Evolutionary conservation across 2,329 filamentous ascomycete genomes (phyloP), one percentile per base, ranked within the genome.

Genomic region (Orbilia blumenaviensis): DNA sequence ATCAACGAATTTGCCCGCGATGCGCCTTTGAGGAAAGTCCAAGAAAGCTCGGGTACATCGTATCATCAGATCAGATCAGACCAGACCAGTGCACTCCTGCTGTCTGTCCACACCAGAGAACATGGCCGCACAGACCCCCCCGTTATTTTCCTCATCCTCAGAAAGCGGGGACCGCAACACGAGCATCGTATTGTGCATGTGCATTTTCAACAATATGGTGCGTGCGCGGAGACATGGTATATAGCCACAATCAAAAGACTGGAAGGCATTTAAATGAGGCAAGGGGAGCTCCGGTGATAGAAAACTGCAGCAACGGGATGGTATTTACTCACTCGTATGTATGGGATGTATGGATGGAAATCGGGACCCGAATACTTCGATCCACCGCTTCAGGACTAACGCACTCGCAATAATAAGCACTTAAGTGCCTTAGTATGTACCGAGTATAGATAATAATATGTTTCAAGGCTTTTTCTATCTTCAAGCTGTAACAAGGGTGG

Each of bases 1-100:
- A 41, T 42, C 38, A 25, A 32, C 34, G 23, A 56, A 56, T 36
- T 58, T 25, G 63, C 36, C 50, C 52, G 14, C 46, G 18, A 32
- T 42, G 25, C 42, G 64, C 61, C 29, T 52, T 50, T 73, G 32
- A 46, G 69, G 69, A 74, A 74, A 74, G 69, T 66, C 69, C 69
- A 73, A 66, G 60, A 73, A 61, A 50, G 41, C 29, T 23, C 34
- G 25, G 25, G n/a, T 56, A 32, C 52, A 50, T 44, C 16, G 50
- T 56, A 58, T 36, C 34, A 42, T 27, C 29, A 42, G 25, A 23
- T 27, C 34, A 58, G 21, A 27, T 32, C 27, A 50, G 61, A 50
- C 42, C 27, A 63, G n/a, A 62, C 54, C 36, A 38, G n/a, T n/a
- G n/a, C n/a, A n/a, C n/a, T n/a, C n/a, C n/a, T n/a, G n/a, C n/a